These are phyloP conservation scores for Linaria vulgaris DNA, from an alignment of 257 asterid genomes.

Conservation along the genomic window DNA sequence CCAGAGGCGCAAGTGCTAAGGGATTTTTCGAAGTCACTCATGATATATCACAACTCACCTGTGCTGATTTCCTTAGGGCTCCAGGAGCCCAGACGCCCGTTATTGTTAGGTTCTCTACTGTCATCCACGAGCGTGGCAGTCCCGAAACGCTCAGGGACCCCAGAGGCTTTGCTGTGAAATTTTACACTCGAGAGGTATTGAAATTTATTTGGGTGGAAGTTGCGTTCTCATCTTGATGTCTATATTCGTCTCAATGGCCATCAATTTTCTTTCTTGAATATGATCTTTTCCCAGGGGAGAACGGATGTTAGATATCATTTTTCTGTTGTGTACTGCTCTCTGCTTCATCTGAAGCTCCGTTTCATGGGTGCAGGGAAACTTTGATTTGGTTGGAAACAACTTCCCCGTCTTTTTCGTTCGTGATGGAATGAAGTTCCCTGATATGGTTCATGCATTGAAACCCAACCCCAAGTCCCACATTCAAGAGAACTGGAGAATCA, in stretches of 20 bases:
- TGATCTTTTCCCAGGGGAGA: too few species aligned
- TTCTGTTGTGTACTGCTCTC: too few species aligned
- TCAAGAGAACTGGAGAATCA: constrained; percentile 92
- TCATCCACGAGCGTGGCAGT: constrained; percentile 97
- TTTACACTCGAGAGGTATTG: constrained; percentile 61
- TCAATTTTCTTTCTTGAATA: too few species aligned
- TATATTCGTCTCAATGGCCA: too few species aligned
- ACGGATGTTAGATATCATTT: too few species aligned
- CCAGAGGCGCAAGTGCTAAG: constrained; percentile 98
- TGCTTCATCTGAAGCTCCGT: neutral
- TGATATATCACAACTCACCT: constrained; percentile 77
- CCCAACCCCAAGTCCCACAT: constrained; percentile 96
- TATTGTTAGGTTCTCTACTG: constrained; percentile 92
- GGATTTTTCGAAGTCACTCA: constrained; percentile 98
- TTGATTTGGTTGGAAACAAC: constrained; percentile 96
- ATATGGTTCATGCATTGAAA: constrained; percentile 80
- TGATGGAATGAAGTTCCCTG: constrained; percentile 95
- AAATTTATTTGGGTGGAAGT: neutral
- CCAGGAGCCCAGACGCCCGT: constrained; percentile 98
- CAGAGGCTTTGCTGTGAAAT: constrained; percentile 73
- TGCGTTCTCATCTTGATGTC: neutral
- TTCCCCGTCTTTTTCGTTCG: constrained; percentile 90
- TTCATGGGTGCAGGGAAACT: constrained; percentile 66
- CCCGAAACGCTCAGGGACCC: constrained; percentile 97
- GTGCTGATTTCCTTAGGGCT: constrained; percentile 96